Percentiles rank a stretch among this genome's conserved stretches.
These are phyloP conservation scores for Fusarium mangiferae DNA, from an alignment of 2,329 filamentous ascomycete genomes.

Conservation along the genomic window DNA sequence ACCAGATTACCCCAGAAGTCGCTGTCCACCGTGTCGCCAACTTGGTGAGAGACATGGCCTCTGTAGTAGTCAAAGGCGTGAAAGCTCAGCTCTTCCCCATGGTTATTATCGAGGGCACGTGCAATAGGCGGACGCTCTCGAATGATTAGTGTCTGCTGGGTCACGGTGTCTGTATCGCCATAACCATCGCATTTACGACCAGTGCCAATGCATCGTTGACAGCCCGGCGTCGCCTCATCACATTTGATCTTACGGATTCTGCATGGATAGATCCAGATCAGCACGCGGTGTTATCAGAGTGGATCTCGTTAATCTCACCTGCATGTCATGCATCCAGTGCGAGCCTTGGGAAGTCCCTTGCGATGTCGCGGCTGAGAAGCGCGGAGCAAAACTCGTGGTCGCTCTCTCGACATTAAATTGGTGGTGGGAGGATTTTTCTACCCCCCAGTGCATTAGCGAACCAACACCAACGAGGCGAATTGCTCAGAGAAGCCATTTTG, in stretches of 20 bases:
- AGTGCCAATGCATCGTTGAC: conserved; percentile 7
- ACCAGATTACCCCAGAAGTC: conserved; percentile 9
- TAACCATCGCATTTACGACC: conserved; percentile 14
- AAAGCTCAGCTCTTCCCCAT: background rate
- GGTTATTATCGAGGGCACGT: background rate
- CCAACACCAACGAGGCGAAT: background rate
- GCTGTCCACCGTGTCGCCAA: background rate
- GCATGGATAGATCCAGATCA: background rate
- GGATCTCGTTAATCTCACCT: background rate
- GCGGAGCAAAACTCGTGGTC: background rate
- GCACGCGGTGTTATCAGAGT: background rate
- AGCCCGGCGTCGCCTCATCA: conserved; percentile 3
- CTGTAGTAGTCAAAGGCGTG: background rate
- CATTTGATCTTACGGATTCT: conserved; percentile 21
- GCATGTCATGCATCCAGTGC: conserved; percentile 10
- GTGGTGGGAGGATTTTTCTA: background rate
- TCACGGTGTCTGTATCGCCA: background rate
- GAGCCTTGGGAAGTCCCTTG: background rate
- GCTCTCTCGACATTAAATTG: background rate
- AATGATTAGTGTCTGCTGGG: background rate
- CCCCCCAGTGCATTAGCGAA: background rate
- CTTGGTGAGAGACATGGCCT: background rate
- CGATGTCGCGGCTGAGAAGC: background rate
- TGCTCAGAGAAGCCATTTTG: background rate
- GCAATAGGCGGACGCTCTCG: background rate